These are phyloP conservation scores for Dothidotthia symphoricarpi DNA, from an alignment of 2,329 filamentous ascomycete genomes.

Conservation along the genomic window DNA sequence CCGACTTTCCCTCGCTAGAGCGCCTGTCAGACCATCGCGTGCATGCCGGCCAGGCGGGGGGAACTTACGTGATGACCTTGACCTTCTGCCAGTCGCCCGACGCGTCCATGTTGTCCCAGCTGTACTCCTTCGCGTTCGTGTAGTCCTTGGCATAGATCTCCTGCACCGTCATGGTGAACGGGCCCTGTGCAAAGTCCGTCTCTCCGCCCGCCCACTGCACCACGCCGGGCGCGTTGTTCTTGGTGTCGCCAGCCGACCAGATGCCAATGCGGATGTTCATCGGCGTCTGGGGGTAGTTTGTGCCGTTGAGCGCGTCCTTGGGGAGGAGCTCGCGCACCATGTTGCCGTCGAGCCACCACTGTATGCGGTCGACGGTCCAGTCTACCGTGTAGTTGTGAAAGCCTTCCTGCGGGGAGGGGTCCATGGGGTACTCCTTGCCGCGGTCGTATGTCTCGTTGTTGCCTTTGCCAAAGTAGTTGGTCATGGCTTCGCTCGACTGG, in stretches of 20 bases:
- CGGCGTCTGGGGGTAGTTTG: conserved; percentile 69
- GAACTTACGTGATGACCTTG: conserved; percentile 45
- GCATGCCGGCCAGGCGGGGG: background rate
- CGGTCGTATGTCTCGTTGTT: conserved; percentile 54
- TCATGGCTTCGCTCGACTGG: conserved; percentile 45
- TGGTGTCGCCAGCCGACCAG: conserved; percentile 61
- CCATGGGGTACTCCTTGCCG: conserved; percentile 38
- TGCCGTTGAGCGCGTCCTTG: conserved; percentile 57
- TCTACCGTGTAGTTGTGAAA: conserved; percentile 54
- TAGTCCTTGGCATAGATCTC: conserved; percentile 57
- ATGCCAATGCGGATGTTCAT: conserved; percentile 69
- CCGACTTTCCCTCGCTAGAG: conserved; percentile 19
- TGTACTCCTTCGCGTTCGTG: conserved; percentile 62
- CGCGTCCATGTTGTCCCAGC: conserved; percentile 53
- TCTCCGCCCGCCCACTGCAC: conserved; percentile 63
- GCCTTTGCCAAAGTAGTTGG: conserved; percentile 57
- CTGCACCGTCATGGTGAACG: conserved; percentile 74
- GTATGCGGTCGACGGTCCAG: conserved; percentile 64
- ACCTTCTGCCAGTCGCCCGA: conserved; percentile 60
- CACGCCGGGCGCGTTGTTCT: conserved; percentile 37
- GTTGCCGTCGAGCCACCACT: conserved; percentile 64
- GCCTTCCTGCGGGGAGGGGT: conserved; percentile 28
- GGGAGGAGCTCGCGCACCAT: conserved; percentile 62
- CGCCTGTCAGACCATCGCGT: background rate
- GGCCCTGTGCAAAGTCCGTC: conserved; percentile 64